phyloP scores from a whole-genome alignment of 139 green algal species.

The Chlorella sp. region DNA sequence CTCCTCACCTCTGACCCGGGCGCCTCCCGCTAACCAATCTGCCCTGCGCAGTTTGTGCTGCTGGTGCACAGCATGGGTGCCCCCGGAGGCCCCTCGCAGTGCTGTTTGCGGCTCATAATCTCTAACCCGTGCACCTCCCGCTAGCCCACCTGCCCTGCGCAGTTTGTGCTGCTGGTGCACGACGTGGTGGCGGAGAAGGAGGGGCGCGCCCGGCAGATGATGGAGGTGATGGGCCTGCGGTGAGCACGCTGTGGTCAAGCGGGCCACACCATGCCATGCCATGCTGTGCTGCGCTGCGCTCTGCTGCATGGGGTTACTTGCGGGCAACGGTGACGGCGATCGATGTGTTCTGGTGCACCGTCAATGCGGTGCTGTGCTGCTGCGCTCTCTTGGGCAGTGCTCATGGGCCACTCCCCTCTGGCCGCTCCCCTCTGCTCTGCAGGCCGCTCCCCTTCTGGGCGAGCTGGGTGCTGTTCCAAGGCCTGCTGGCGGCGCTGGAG shows the following conservation, averaged over 20 bases:
- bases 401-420: too few species aligned
- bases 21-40: too few species aligned
- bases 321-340: too few species aligned
- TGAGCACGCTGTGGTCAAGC: neutral
- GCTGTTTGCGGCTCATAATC: too few species aligned
- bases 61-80: too few species aligned
- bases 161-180: conserved; percentile 51
- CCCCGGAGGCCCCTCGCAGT: too few species aligned
- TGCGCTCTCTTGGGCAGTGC: too few species aligned
- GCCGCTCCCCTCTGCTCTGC: neutral
- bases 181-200: conserved; percentile 52
- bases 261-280: neutral
- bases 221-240: conserved; percentile 39
- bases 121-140: too few species aligned
- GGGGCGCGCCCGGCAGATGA: conserved; percentile 29
- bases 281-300: neutral
- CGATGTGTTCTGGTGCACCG: too few species aligned
- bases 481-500: conserved; percentile 33
- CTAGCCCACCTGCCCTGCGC: neutral
- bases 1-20: neutral
- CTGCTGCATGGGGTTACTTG: neutral
- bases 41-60: conserved; percentile 44
- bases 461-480: conserved; percentile 35
- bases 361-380: too few species aligned
- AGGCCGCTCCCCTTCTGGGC: conserved; percentile 30